A percentile compares a stretch with the other conserved stretches of the same genome.
phyloP scores from a whole-genome alignment of 1,284 basidiomycete species.

The Fistulina hepatica region DNA sequence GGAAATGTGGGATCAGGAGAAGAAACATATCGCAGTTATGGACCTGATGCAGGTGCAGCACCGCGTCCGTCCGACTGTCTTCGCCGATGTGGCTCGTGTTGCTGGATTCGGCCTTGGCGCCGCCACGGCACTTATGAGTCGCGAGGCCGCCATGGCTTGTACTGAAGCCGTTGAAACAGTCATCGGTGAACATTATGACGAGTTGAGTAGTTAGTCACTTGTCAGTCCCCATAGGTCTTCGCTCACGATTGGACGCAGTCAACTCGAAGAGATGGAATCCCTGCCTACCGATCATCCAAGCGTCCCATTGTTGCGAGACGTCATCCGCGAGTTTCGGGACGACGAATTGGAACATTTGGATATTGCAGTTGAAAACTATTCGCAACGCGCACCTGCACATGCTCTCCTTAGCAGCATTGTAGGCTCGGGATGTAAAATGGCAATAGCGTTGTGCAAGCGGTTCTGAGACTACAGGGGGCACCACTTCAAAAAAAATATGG shows the following conservation, averaged over 20 bases:
- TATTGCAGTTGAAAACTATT: conserved; percentile 82
- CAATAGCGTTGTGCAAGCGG: conserved; percentile 82
- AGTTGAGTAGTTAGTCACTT: conserved; percentile 38
- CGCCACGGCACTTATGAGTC: conserved; percentile 79
- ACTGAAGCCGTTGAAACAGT: conserved; percentile 97
- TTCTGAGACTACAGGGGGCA: conserved; percentile 34
- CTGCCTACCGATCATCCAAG: conserved; percentile 65
- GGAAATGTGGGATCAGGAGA: conserved; percentile 97
- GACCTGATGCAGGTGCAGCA: conserved; percentile 79
- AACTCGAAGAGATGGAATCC: conserved; percentile 58
- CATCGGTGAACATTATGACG: conserved; percentile 97
- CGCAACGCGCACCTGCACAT: conserved; percentile 88
- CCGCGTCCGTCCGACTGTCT: conserved; percentile 69
- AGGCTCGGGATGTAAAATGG: conserved; percentile 79
- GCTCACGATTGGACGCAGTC: conserved; percentile 33
- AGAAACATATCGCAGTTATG: conserved; percentile 84
- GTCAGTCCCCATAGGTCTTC: conserved; percentile 1
- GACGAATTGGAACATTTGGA: conserved; percentile 94
- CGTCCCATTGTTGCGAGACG: conserved; percentile 61
- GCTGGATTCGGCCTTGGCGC: conserved; percentile 83
- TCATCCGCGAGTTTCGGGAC: conserved; percentile 84
- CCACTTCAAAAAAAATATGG: conserved; percentile 23
- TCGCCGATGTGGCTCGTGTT: conserved; percentile 77
- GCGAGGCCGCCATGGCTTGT: conserved; percentile 94
- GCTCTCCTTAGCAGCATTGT: conserved; percentile 80